phyloP scores from a whole-genome alignment of 495 filamentous ascomycete genomes.

The Terfezia boudieri region DNA sequence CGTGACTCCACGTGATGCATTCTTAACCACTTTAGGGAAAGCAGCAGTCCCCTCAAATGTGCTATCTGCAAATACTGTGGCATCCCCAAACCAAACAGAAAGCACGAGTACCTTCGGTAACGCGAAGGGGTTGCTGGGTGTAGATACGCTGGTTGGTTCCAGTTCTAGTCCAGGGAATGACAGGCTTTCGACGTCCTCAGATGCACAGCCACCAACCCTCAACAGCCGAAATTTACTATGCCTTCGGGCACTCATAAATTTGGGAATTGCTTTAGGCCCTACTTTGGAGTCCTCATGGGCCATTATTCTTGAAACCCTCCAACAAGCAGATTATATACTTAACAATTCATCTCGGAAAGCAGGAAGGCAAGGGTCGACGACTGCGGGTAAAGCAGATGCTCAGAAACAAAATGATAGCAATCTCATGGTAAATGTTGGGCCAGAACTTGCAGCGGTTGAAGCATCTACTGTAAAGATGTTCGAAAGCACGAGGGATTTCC shows the following conservation, averaged over 20 bases:
- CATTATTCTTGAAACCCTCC: conserved; percentile 73
- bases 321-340: conserved; percentile 72
- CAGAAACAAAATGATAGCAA: conserved; percentile 12
- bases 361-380: conserved; percentile 13
- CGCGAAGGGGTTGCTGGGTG: conserved; percentile 39
- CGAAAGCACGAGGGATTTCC: conserved; percentile 74
- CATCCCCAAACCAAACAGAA: conserved; percentile 20
- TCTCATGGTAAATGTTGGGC: conserved; percentile 40
- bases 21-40: conserved; percentile 82
- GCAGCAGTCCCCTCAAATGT: conserved; percentile 66
- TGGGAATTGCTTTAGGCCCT: conserved; percentile 85
- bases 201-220: conserved; percentile 28
- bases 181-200: conserved; percentile 30
- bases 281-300: conserved; percentile 67
- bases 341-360: conserved; percentile 25
- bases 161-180: conserved; percentile 28
- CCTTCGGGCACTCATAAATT: conserved; percentile 67
- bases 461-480: conserved; percentile 68
- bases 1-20: conserved; percentile 72
- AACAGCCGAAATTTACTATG: conserved; percentile 80
- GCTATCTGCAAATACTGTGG: conserved; percentile 32
- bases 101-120: conserved; percentile 34
- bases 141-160: conserved; percentile 34
- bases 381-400: conserved; percentile 18
- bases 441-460: conserved; percentile 71